Evolutionary conservation across 1,284 basidiomycete genomes (phyloP).

Genomic region (Puccinia coronata): DNA sequence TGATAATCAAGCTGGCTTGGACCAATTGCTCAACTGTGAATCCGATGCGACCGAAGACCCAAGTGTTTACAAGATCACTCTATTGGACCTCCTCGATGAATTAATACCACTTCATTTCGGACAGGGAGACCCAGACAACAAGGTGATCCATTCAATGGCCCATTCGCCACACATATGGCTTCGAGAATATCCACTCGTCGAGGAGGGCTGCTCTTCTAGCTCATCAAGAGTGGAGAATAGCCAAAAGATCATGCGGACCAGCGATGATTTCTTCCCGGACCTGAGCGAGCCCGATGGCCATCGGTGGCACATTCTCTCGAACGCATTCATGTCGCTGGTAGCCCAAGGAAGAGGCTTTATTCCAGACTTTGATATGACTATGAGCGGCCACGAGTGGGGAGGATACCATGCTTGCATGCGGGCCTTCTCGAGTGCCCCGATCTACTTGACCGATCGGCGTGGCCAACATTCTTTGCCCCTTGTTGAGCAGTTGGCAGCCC

Average conservation of each 20-base stretch:
- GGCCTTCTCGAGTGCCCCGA: slow-evolving; percentile 24
- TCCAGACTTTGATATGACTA: slow-evolving; percentile 40
- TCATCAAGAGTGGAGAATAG: not conserved
- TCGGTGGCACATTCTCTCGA: slow-evolving; percentile 40
- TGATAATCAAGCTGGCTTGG: slow-evolving; percentile 40
- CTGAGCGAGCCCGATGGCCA: not conserved
- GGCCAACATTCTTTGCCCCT: slow-evolving; percentile 15
- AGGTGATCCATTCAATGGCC: slow-evolving; percentile 25
- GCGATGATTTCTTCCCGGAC: slow-evolving; percentile 36
- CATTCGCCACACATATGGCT: slow-evolving; percentile 19
- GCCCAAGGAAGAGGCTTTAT: not conserved
- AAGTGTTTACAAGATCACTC: not conserved
- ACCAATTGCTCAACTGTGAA: slow-evolving; percentile 20
- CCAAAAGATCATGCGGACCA: slow-evolving; percentile 23
- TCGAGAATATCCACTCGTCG: not conserved
- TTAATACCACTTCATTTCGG: not conserved
- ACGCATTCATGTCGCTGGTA: slow-evolving; percentile 15
- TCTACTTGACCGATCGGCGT: slow-evolving; percentile 22
- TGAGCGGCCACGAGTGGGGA: slow-evolving; percentile 18
- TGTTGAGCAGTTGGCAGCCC: not conserved
- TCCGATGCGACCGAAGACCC: slow-evolving; percentile 12
- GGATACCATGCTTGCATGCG: slow-evolving; percentile 19
- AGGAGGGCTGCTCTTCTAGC: too few relatives aligned
- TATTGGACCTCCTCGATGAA: not conserved
- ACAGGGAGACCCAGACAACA: not conserved